Base-by-base conservation (phyloP, 192 early-diverging fungal genomes). In the Coemansia guatemalensis region DNA sequence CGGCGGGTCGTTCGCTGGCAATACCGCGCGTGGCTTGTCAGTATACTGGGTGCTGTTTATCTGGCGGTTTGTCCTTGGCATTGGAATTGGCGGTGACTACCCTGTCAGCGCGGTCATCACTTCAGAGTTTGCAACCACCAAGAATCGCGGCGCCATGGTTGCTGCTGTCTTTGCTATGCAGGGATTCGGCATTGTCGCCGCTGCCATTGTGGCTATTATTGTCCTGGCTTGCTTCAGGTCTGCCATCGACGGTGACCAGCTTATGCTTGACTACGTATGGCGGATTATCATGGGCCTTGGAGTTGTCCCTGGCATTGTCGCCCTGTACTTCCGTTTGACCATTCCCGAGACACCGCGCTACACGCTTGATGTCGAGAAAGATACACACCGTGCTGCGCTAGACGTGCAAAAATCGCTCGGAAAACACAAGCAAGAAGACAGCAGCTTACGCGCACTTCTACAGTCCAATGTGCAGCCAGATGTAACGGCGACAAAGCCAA, bases 281-380 rank as follows among this genome's bases (percentile, higher is more conserved):
- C 89, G 96, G 50, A 86, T 95, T 58, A 83, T 92, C 58, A 82
- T 95, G 48, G 93, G 90, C 62, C 80, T 95, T 63, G 93, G 94
- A 59, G 86, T 86, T 59, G 65, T 98, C 27, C 96, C 96, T 6
- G 90, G 85, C 39, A 55, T 95, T 2, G 69, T 79, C 51, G 89
- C 96, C 14, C 85, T 98, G 53, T 98, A 96, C 83, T 96, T 87
- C 83, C 91, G 93, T 50, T 62, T 60, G 68, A 95, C 81, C 8
- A 95, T 96, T 63, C 92, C 93, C 47, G 95, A 98, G 78, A 95
- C 95, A 30, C 95, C 95, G 17, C 91, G 94, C 67, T 98, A 88
- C 83, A 78, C 82, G 56, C 88, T 88, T 23, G 88, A 93, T 58
- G 72, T 88, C 53, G 86, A 93, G 63, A 82, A 84, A 67, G 82